A percentile compares a stretch with the other conserved stretches of the same genome.
Conservation (phyloP, 1,139 yeast genomes). For the Spencermartinsiella ligniputridi region DNA sequence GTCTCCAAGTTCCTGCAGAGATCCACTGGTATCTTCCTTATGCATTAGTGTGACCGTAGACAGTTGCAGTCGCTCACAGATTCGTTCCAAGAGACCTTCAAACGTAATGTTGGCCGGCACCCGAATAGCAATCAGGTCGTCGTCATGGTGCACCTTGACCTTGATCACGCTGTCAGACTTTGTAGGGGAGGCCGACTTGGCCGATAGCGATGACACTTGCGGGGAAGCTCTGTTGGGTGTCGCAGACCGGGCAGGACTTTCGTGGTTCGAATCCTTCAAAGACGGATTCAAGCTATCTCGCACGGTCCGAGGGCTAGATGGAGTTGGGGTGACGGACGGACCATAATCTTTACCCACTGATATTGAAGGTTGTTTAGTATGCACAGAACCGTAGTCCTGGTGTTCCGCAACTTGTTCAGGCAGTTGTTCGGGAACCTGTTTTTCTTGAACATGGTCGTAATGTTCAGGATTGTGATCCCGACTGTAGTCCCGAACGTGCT, state of each 20-base stretch:
- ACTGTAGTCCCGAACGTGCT: neutral
- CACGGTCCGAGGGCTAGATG: neutral
- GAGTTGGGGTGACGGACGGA: neutral
- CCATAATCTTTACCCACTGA: neutral
- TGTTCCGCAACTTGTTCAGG: neutral
- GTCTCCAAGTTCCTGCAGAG: constrained; percentile 26
- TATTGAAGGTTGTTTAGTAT: neutral
- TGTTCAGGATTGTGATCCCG: neutral
- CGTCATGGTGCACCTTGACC: constrained; percentile 84
- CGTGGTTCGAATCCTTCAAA: neutral
- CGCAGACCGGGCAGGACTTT: constrained; percentile 1
- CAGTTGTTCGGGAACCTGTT: neutral
- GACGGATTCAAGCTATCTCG: neutral
- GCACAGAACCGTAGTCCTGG: neutral
- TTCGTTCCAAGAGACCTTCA: constrained; percentile 56
- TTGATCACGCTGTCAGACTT: constrained; percentile 37
- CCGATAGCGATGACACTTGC: neutral
- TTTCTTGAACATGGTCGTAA: neutral
- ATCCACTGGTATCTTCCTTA: constrained; percentile 28
- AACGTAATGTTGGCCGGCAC: constrained; percentile 61
- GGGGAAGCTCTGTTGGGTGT: constrained; percentile 9
- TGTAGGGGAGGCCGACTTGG: neutral
- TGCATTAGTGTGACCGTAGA: constrained; percentile 27
- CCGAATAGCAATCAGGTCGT: constrained; percentile 84
- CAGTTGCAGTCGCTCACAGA: constrained; percentile 57